phyloP scores from a whole-genome alignment of 129 eudicot genomes.

The Centrapalus pauciflorus region DNA sequence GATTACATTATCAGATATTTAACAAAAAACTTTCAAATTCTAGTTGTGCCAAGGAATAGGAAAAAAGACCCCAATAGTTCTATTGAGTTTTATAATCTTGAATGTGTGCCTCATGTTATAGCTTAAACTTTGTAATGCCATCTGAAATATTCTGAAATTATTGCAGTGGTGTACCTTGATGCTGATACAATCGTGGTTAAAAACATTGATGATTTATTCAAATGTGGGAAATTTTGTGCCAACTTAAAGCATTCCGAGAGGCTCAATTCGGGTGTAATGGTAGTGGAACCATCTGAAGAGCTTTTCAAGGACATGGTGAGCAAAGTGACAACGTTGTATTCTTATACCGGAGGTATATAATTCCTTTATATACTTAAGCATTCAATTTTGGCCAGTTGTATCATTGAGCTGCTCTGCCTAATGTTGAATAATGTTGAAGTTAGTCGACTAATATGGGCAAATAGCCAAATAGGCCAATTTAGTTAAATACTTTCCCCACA shows the following conservation, averaged over 20 bases:
- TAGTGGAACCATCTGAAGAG: constrained; percentile 83
- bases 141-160: constrained; percentile 17
- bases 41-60: not conserved
- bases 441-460: not conserved
- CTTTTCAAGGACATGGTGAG: constrained; percentile 85
- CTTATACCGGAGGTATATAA: constrained; percentile 92
- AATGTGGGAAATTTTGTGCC: constrained; percentile 92
- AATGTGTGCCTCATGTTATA: constrained; percentile 1
- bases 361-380: not conserved
- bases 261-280: constrained; percentile 95
- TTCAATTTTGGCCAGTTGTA: not conserved
- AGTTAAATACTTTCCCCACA: not conserved
- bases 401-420: not conserved
- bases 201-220: constrained; percentile 84
- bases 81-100: constrained; percentile 4
- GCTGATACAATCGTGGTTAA: constrained; percentile 96
- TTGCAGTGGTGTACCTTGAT: constrained; percentile 95
- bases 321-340: constrained; percentile 71
- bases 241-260: constrained; percentile 98
- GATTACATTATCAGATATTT: not conserved
- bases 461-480: not conserved
- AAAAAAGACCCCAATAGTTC: not conserved
- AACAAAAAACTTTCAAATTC: not conserved
- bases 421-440: not conserved
- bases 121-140: constrained; percentile 1